Conservation (phyloP, 495 filamentous ascomycete species). For the Parathielavia appendiculata region DNA sequence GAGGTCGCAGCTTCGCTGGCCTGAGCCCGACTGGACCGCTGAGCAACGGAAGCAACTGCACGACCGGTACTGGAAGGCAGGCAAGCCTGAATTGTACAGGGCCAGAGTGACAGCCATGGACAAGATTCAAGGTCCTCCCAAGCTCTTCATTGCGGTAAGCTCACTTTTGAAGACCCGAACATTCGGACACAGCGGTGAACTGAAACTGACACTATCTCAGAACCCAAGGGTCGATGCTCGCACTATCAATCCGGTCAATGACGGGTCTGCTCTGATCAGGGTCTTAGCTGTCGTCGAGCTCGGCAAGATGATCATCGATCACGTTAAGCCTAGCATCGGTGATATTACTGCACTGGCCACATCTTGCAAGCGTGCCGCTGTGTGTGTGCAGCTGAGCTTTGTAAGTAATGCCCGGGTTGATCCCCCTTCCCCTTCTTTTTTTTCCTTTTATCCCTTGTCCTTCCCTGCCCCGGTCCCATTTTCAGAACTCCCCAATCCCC, state of each 20-base stretch:
- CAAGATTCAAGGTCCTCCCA: background rate
- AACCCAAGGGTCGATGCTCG: background rate
- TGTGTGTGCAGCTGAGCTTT: background rate
- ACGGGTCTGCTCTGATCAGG: background rate
- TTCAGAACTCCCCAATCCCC: too few species aligned
- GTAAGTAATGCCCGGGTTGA: background rate
- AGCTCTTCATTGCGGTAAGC: slow-evolving; percentile 11
- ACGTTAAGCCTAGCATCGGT: slow-evolving; percentile 13
- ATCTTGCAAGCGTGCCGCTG: slow-evolving; percentile 10
- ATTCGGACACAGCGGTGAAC: too few species aligned
- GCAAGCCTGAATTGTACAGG: background rate
- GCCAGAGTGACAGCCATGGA: background rate
- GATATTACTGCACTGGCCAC: slow-evolving; percentile 19
- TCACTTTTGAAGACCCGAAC: background rate
- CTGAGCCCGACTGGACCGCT: background rate
- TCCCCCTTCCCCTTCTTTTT: background rate
- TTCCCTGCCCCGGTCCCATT: too few species aligned
- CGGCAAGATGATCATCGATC: background rate
- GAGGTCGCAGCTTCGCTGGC: background rate
- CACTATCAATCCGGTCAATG: background rate
- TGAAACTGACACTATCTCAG: background rate
- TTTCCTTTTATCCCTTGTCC: too few species aligned
- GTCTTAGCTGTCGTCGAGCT: slow-evolving; percentile 15
- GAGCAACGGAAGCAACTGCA: background rate
- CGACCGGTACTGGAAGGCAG: background rate